Evolutionary conservation across 1,139 yeast genomes (phyloP), one percentile per base, ranked within the genome.

Genomic region (Hyphopichia buzzinii): DNA sequence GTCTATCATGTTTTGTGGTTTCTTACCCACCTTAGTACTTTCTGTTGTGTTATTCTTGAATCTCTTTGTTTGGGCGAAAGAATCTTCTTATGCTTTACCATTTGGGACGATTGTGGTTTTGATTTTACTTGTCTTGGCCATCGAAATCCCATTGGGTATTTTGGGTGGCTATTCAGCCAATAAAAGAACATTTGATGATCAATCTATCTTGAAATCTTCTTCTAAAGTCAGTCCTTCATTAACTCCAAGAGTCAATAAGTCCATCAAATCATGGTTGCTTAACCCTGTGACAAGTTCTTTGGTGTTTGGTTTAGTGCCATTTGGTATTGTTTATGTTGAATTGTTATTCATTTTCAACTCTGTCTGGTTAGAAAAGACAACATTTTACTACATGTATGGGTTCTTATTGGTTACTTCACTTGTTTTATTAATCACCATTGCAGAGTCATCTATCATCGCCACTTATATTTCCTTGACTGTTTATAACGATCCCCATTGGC

Each of bases 381-480:
- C 92, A 1, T 84, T 81, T 54, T 83, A 84, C 59, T 84, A 81
- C 62, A 77, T 82, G 77, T 87, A 84, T 57, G 94, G 95, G 4
- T 87, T 85, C 53, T 64, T 88, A 28, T 68, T 84, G 17, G 62
- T 80, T 19, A 83, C 89, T 2, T 71, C 81, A 24, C 41, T 79
- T 6, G 67, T 86, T 37, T 64, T 85, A 27, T 60, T 79, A 29
- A 63, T 84, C 27, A 79, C 86, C 10, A 79, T 86, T 26, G 67
- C 78, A 32, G 95, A 87, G 55, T 77, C 85, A 38, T 77, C 92
- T n/a, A 72, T 88, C 26, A 77, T 87, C 30, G 80, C 86, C 8
- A 72, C 84, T 11, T 87, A 83, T 51, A 54, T 83, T 27, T 74
- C 81, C 31, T 68, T 88, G 50, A 57, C 67, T 2, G 71, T 76